These are phyloP conservation scores for Acer saccharum DNA, from an alignment of 345 rosid genomes.

Conservation along the genomic window DNA sequence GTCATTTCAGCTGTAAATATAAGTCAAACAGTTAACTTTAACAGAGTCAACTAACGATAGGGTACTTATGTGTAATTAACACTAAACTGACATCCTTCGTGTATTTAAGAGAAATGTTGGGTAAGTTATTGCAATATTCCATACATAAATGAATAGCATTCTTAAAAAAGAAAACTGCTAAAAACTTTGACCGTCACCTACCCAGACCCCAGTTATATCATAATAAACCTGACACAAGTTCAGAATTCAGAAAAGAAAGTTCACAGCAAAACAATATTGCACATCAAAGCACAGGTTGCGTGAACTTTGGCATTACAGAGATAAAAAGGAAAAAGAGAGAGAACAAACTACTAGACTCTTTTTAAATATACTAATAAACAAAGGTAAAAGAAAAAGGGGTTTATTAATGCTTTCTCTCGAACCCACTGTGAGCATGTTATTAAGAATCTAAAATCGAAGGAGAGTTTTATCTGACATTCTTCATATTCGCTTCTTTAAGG, in stretches of 20 bases:
- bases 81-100: too few relatives aligned
- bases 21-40: too few relatives aligned
- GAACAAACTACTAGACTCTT: background rate
- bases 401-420: background rate
- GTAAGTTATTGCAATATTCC: too few relatives aligned
- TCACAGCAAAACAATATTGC: background rate
- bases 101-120: too few relatives aligned
- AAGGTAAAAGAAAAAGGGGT: background rate
- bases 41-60: too few relatives aligned
- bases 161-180: too few relatives aligned
- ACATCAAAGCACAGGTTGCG: background rate
- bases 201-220: background rate
- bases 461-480: constrained; percentile 12
- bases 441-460: background rate
- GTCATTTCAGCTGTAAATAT: too few relatives aligned
- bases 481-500: background rate
- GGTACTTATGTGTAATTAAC: too few relatives aligned
- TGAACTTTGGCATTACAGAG: background rate
- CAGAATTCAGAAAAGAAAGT: background rate
- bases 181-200: background rate
- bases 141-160: too few relatives aligned
- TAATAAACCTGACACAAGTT: background rate
- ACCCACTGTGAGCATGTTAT: background rate
- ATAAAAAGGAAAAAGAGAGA: background rate
- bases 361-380: background rate